Evolutionary conservation across 768 basidiomycete species (phyloP).

Genomic region (Xanthoconium purpureum): DNA sequence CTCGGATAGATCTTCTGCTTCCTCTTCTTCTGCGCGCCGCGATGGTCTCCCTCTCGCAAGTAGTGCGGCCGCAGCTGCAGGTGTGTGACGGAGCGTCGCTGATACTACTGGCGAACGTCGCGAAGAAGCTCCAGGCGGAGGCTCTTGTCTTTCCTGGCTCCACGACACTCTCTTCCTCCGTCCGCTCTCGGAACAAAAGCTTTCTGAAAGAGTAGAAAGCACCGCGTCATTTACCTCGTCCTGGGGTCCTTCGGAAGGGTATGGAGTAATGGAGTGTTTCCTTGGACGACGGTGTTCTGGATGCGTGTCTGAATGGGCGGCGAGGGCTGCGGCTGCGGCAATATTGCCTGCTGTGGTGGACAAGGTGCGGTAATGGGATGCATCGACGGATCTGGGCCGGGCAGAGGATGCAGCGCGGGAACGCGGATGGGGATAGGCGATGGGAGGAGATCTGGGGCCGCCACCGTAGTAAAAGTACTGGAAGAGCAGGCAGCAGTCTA

Average conservation of each 20-base stretch:
- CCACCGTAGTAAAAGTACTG: conserved; percentile 81
- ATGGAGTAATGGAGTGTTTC: conserved; percentile 16
- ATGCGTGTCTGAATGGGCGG: conserved; percentile 55
- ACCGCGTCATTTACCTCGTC: conserved; percentile 52
- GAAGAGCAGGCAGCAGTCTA: conserved; percentile 70
- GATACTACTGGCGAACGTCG: conserved; percentile 34
- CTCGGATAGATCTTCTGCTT: conserved; percentile 18
- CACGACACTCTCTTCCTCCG: conserved; percentile 61
- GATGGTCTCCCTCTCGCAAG: conserved; percentile 45
- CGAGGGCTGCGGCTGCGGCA: conserved; percentile 67
- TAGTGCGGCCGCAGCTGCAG: conserved; percentile 15
- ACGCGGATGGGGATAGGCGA: conserved; percentile 38
- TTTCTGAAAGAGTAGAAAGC: conserved; percentile 61
- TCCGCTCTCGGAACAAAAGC: conserved; percentile 73
- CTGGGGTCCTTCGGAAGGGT: conserved; percentile 24
- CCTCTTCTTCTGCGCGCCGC: conserved; percentile 39
- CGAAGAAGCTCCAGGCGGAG: conserved; percentile 39
- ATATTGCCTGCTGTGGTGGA: conserved; percentile 70
- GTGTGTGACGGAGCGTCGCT: conserved; percentile 32
- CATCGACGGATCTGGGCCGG: conserved; percentile 51
- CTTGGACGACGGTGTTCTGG: conserved; percentile 34
- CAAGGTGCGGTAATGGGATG: conserved; percentile 65
- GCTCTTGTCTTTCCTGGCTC: conserved; percentile 68
- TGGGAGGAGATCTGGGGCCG: conserved; percentile 33
- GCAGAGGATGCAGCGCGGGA: conserved; percentile 41